Base-by-base conservation (phyloP, 176 grass and related monocot species). In the Rhynchospora pubera region DNA sequence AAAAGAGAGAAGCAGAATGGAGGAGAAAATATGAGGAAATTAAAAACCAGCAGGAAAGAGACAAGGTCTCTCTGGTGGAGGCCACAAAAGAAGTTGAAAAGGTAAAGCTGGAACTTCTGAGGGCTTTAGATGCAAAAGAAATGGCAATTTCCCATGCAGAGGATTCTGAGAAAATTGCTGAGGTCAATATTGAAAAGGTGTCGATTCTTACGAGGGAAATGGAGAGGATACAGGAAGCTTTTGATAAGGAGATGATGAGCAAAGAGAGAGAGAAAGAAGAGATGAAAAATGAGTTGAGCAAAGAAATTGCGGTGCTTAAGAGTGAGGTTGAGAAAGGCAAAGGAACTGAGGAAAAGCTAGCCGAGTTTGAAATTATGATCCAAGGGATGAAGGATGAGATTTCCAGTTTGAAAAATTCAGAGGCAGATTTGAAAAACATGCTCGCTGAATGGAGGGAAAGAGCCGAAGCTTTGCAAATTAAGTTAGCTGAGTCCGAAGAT, bases 41-140 rank as follows among this genome's bases (percentile, higher is more conserved):
- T 82, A 82, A 89, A 72, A 89, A 42, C 83, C 89, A 92, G 70
- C 91, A 97, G 82, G 83, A 88, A 30, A 83, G 88, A 62, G 90
- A 92, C 46, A 73, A 53, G 1, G 46, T 58, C 0, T 81, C 80
- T 0, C 78, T 94, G 65, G 65, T 57, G 24, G 90, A 87, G 6
- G 78, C 80, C 0, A 85, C 86, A 77, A 86, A 92, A 83, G 92
- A 94, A 81, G 88, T 94, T 39, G 88, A 94, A 87, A 88, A 89
- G 61, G 83, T 93, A 3, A 94, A 89, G 78, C 80, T 85, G 51
- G 91, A 94, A 64, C 81, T 94, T 50, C 57, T 85, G 10, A 85
- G 90, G 50, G 88, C 91, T 8, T 85, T 88, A 0, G 90, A 94
- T 79, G 94, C 92, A 47, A 97, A 92, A 90, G 88, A 88, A 15